Base-by-base conservation (phyloP, 164 flowering plant species). In the Tetracentron sinense region DNA sequence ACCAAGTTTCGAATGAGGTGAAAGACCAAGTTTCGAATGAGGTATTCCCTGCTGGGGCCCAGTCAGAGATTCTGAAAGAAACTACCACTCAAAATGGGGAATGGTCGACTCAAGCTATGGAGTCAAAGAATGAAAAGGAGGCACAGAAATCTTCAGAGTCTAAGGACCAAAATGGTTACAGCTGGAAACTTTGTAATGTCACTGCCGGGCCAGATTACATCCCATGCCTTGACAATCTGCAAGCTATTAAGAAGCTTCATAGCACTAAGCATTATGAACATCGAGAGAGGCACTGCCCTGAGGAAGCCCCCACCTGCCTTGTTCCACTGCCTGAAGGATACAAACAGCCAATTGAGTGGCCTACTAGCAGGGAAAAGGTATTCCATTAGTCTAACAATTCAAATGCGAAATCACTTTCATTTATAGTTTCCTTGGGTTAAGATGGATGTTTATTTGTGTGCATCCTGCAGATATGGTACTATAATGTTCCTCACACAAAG, bases 271-370 rank as follows among this genome's bases (percentile, higher is more conserved):
- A 86, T 66, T 86, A 74, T 73, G 82, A 86, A 67, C 88, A 84
- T 73, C 74, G 88, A 47, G 88, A 86, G 75, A 77, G 91, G 71
- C 91, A 84, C 70, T 86, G 91, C 60, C 91, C 88, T 67, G 85
- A 81, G 17, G 80, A 80, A 61, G 71, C 77, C 67, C 89, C 89
- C 23, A 81, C 80, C 23, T 86, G 92, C 67, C 85, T 86, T 67
- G 92, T 84, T 68, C 60, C 84, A 60, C 69, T 84, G 1, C 92
- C 89, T 62, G 75, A 76, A 65, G 87, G 85, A 62, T 86, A 84
- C 67, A 84, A 57, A 69, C 58, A 55, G 3, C 64, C 85, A 42
- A 50, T 86, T 52, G 61, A 68, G 66, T 86, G 91, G 91, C 91
- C 91, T 29, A 70, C 62, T 66, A 86, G 91, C 79, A 81, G 89